Conservation (phyloP, 352 stramenopile genomes). For the Blastocystis sp. region DNA sequence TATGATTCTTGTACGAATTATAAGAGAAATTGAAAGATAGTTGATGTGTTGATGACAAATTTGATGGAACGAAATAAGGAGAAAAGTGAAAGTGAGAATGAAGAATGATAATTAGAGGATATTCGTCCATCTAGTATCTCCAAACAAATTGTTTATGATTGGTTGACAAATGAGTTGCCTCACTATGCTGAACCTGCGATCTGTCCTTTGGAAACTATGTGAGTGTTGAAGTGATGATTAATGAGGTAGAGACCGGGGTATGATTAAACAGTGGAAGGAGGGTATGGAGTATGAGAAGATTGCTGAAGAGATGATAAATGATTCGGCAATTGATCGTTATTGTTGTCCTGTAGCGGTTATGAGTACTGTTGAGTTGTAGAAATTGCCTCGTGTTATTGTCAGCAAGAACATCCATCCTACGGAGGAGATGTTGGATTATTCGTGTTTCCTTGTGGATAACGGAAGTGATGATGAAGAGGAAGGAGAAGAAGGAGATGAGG, state of each 20-base stretch:
- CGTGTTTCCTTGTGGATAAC: constrained; percentile 7
- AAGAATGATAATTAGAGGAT: constrained; percentile 1
- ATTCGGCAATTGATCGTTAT: background rate
- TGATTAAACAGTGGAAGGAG: constrained; percentile 42
- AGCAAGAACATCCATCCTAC: constrained; percentile 17
- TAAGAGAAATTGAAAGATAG: background rate
- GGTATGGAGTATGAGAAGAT: constrained; percentile 7
- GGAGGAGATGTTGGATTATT: constrained; percentile 34
- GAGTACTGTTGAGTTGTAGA: background rate
- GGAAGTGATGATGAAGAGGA: constrained; percentile 6
- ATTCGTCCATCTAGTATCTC: background rate
- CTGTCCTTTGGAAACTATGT: constrained; percentile 1
- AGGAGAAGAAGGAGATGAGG: background rate
- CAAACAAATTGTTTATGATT: constrained; percentile 18
- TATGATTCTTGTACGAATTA: background rate
- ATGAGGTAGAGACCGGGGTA: background rate
- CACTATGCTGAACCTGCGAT: constrained; percentile 15
- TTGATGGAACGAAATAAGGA: constrained; percentile 15
- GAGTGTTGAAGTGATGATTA: background rate
- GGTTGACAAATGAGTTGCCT: background rate
- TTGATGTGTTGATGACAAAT: background rate
- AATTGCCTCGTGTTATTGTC: background rate
- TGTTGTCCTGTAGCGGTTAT: background rate
- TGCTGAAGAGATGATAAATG: constrained; percentile 4
- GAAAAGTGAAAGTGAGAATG: background rate